Percentiles rank a stretch among this genome's conserved stretches.
These are phyloP conservation scores for Cavenderia fasciculata DNA, from an alignment of 78 protist species.

Conservation along the genomic window DNA sequence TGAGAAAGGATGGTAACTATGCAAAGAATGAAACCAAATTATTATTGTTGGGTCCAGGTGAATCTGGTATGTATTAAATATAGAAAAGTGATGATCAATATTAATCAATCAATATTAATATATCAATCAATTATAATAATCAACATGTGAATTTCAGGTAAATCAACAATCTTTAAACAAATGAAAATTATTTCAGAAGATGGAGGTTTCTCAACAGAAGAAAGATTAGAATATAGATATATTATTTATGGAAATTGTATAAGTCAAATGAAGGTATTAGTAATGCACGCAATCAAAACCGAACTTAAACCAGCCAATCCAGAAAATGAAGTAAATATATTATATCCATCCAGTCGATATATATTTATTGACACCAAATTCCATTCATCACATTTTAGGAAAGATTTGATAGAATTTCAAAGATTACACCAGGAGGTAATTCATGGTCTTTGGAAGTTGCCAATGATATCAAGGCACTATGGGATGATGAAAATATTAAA, in stretches of 20 bases:
- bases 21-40: slow-evolving; percentile 68
- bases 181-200: slow-evolving; percentile 82
- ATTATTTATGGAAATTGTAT: slow-evolving; percentile 80
- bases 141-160: slow-evolving; percentile 52
- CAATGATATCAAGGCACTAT: slow-evolving; percentile 54
- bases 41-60: slow-evolving; percentile 63
- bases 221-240: slow-evolving; percentile 69
- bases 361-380: background rate
- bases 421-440: slow-evolving; percentile 74
- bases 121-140: background rate
- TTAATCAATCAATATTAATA: background rate
- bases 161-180: slow-evolving; percentile 81
- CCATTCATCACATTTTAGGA: slow-evolving; percentile 38
- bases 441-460: slow-evolving; percentile 74
- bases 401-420: slow-evolving; percentile 63
- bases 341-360: background rate
- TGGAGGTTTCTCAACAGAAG: slow-evolving; percentile 79
- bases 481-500: slow-evolving; percentile 73
- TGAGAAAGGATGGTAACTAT: slow-evolving; percentile 53
- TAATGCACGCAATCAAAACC: slow-evolving; percentile 25
- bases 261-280: slow-evolving; percentile 82
- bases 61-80: slow-evolving; percentile 17
- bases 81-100: background rate
- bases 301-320: slow-evolving; percentile 19
- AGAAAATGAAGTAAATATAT: slow-evolving; percentile 45